These are phyloP conservation scores for Sinapis alba DNA, from an alignment of 441 rosid genomes.

Conservation along the genomic window DNA sequence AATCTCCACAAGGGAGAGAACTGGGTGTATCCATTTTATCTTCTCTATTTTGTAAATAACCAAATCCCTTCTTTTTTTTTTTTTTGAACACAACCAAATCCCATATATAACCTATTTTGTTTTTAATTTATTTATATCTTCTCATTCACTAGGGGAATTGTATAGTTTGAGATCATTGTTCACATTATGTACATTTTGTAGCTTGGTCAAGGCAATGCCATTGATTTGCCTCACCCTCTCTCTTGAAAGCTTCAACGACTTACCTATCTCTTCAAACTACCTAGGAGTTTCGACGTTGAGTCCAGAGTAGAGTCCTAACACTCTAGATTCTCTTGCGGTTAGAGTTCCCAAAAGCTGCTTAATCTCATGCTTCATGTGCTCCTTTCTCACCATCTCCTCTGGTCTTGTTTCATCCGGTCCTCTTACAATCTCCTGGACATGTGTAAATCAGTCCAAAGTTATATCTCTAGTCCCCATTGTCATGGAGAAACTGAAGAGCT, in stretches of 20 bases:
- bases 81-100: conserved; percentile 21
- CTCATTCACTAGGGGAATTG: conserved; percentile 38
- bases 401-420: conserved; percentile 59
- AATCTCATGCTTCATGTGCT: conserved; percentile 49
- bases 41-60: conserved; percentile 22
- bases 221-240: conserved; percentile 61
- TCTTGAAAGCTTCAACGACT: conserved; percentile 49
- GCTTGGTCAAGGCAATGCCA: conserved; percentile 45
- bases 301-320: conserved; percentile 50
- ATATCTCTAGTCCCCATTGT: not conserved
- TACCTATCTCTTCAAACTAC: conserved; percentile 55
- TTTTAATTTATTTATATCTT: not conserved
- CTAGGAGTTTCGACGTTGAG: conserved; percentile 50
- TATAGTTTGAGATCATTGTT: conserved; percentile 44
- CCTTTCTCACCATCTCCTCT: conserved; percentile 46
- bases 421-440: conserved; percentile 49
- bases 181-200: conserved; percentile 37
- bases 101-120: not conserved
- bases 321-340: conserved; percentile 48
- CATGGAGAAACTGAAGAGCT: not conserved
- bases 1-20: conserved; percentile 73
- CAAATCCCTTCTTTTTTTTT: not conserved
- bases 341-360: conserved; percentile 48
- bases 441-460: not conserved
- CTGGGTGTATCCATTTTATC: conserved; percentile 16